Conservation (phyloP, 139 green algal species). For the Yamagishiella unicocca region DNA sequence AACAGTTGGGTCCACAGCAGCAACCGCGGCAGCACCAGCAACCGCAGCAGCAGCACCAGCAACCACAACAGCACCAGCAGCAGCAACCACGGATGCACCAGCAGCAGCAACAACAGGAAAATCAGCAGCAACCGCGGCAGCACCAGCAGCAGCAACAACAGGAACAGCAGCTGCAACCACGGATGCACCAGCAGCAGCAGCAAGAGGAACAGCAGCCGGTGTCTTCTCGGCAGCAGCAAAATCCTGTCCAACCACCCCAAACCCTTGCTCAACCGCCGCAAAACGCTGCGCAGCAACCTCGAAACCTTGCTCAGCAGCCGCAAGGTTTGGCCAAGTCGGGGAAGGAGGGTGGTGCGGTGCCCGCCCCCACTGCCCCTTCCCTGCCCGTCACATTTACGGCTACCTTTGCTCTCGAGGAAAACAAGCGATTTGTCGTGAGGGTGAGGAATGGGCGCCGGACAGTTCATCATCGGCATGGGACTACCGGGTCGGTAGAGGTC, state of each 20-base stretch:
- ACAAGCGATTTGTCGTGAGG: neutral
- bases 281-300: neutral
- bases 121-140: neutral
- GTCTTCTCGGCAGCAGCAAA: neutral
- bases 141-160: neutral
- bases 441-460: too few species aligned
- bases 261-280: neutral
- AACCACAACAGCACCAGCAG: neutral
- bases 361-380: neutral
- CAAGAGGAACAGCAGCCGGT: neutral
- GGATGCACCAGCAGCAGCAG: neutral
- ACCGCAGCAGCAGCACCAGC: neutral
- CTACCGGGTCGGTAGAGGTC: too few species aligned
- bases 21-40: slow-evolving; percentile 3
- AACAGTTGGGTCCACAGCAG: neutral
- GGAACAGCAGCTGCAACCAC: neutral
- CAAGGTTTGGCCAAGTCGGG: neutral
- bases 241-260: neutral
- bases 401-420: neutral
- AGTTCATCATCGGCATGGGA: too few species aligned
- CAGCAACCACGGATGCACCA: neutral
- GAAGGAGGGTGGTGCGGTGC: neutral
- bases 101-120: neutral
- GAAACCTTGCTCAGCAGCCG: neutral
- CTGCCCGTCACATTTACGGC: neutral